Percentiles rank a stretch among this genome's conserved stretches.
phyloP scores from a whole-genome alignment of 768 basidiomycete species.

The Trametes coccinea region DNA sequence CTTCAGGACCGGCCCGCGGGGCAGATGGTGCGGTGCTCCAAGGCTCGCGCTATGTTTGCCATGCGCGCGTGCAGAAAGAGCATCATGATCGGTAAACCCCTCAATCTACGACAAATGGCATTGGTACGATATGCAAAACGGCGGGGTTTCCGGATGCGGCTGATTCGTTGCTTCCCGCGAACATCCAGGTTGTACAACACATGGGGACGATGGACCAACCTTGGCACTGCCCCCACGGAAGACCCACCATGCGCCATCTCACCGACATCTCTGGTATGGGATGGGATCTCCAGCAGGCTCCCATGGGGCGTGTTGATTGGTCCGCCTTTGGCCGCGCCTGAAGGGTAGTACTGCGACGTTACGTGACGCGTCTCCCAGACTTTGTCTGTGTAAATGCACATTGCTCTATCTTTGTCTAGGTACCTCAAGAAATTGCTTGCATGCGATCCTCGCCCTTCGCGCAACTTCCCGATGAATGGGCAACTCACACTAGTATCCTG shows the following conservation, averaged over 20 bases:
- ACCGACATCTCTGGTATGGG: conserved; percentile 46
- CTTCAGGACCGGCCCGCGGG: conserved; percentile 76
- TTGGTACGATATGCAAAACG: conserved; percentile 44
- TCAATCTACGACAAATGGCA: conserved; percentile 79
- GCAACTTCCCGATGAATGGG: conserved; percentile 7
- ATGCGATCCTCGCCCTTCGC: not conserved
- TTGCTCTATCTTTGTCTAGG: conserved; percentile 20
- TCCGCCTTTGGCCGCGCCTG: conserved; percentile 9
- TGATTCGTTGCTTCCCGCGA: not conserved
- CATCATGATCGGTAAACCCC: conserved; percentile 90
- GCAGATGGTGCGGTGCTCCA: conserved; percentile 88
- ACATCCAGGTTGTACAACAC: conserved; percentile 64
- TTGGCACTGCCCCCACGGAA: conserved; percentile 87
- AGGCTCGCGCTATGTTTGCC: conserved; percentile 95
- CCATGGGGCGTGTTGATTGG: conserved; percentile 16
- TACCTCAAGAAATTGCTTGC: not conserved
- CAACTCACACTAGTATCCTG: not conserved
- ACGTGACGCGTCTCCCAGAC: not conserved
- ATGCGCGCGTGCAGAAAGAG: conserved; percentile 95
- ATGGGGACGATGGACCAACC: conserved; percentile 87
- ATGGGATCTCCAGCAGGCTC: conserved; percentile 11
- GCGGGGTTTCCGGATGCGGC: not conserved
- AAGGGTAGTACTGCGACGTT: not conserved
- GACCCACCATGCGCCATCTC: conserved; percentile 81
- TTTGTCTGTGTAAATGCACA: conserved; percentile 1